Base-by-base conservation (phyloP, 345 rosid genomes). In the Populus tremula region DNA sequence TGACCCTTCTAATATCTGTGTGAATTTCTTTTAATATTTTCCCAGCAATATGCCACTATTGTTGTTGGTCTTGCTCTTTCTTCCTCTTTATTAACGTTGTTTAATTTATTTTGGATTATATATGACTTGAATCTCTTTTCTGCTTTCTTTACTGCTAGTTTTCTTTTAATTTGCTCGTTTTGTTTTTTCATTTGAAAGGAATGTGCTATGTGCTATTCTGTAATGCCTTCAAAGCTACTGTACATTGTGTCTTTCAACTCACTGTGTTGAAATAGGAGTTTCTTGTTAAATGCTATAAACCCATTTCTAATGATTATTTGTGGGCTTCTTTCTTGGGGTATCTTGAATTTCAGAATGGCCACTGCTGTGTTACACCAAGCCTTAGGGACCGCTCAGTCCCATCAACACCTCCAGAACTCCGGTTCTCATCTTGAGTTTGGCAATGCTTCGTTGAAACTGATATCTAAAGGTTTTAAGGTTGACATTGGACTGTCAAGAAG, bases 331-430 rank as follows among this genome's bases (percentile, higher is more conserved):
- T 45, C 50, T 20, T 53, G 16, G 25, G 70, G 47, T 73, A 17
- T 70, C 25, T 77, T 63, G 41, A 69, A 59, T 73, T 77, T 69
- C 92, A 91, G 97, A 80, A 93, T 93, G 96, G 90, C 91, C 53
- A 81, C 83, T 73, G 82, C 91, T 82, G 84, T 78, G 62, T 87
- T 88, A 74, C 85, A 89, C 81, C 92, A 86, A 82, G 73, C 89
- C 43, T 27, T 83, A 20, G 84, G 84, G 75, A 83, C 84, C 69
- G 68, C 84, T 67, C 87, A 84, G 54, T 76, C 80, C 79, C 86
- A 74, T 41, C 76, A 62, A 68, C 83, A 76, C 54, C 81, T 85
- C 35, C 75, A 80, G 53, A 83, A 50, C 84, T 86, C 83, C 67
- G 80, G 82, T 62, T 53, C 49, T 79, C 80, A 50, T 11, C 80